phyloP scores from a whole-genome alignment of 2,329 filamentous ascomycete genomes.

The Fusarium beomiforme region DNA sequence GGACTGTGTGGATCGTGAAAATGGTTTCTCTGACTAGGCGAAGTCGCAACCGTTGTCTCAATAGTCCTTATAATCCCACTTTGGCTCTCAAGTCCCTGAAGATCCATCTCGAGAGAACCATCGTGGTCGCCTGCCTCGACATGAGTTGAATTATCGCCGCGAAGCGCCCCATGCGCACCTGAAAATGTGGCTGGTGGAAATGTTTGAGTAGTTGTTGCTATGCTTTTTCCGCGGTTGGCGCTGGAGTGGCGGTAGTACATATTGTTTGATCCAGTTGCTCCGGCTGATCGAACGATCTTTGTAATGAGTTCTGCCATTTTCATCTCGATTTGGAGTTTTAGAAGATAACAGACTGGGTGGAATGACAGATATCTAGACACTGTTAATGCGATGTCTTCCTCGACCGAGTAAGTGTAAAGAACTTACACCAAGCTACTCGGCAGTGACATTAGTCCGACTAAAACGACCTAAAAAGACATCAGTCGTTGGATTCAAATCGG shows the following conservation, averaged over 20 bases:
- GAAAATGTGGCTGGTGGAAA: background rate
- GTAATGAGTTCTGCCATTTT: conserved; percentile 60
- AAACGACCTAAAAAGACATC: conserved; percentile 11
- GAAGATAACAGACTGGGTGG: conserved; percentile 59
- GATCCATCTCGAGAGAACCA: background rate
- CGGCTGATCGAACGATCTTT: conserved; percentile 40
- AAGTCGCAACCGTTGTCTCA: conserved; percentile 28
- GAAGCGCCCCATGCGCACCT: background rate
- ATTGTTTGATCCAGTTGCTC: background rate
- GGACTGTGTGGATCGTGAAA: conserved; percentile 17
- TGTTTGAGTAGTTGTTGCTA: background rate
- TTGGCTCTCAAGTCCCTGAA: background rate
- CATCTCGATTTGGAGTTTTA: conserved; percentile 63
- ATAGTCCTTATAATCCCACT: conserved; percentile 35
- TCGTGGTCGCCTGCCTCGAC: conserved; percentile 21
- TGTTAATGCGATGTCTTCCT: background rate
- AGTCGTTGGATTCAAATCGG: rapidly evolving
- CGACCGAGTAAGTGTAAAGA: background rate
- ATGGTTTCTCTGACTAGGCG: background rate
- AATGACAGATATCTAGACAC: conserved; percentile 41
- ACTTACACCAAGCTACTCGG: conserved; percentile 41
- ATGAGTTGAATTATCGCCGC: background rate
- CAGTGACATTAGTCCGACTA: conserved; percentile 44
- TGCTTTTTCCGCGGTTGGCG: background rate
- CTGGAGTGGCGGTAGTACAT: conserved; percentile 17